These are phyloP conservation scores for Cydonia oblonga DNA, from an alignment of 331 rosid species.

Conservation along the genomic window DNA sequence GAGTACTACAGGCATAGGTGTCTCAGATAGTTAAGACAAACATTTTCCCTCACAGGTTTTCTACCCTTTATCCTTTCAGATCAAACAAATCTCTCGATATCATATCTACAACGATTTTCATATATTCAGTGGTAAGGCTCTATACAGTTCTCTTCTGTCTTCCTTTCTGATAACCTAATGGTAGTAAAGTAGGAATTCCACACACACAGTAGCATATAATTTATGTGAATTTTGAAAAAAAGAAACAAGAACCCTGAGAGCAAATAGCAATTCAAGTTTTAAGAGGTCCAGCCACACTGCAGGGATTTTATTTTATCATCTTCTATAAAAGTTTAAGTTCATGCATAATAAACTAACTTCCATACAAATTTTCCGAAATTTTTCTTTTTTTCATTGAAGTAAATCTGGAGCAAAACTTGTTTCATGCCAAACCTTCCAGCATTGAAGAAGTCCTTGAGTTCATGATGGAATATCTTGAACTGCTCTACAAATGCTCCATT, in stretches of 20 bases:
- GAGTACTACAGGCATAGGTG: too few species aligned
- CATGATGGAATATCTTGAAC: constrained; percentile 79
- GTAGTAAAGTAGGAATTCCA: neutral
- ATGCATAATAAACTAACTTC: neutral
- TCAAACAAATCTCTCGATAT: neutral
- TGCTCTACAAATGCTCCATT: constrained; percentile 74
- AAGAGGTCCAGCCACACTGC: neutral
- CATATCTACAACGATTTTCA: neutral
- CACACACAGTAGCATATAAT: neutral
- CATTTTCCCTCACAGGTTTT: neutral
- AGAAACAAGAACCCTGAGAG: neutral
- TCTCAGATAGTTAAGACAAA: neutral
- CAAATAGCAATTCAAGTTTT: neutral
- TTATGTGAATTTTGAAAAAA: neutral
- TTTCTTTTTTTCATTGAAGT: neutral
- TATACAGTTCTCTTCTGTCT: neutral
- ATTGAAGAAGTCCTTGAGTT: constrained; percentile 96
- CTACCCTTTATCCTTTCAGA: neutral
- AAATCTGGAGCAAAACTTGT: neutral
- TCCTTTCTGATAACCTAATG: neutral
- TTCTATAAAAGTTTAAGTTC: neutral
- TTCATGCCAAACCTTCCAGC: constrained; percentile 77
- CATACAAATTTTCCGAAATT: neutral
- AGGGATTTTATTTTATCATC: neutral
- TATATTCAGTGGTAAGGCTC: neutral